A percentile compares a stretch with the other conserved stretches of the same genome.
phyloP scores from a whole-genome alignment of 2,329 filamentous ascomycete genomes.

The Monascus ruber region DNA sequence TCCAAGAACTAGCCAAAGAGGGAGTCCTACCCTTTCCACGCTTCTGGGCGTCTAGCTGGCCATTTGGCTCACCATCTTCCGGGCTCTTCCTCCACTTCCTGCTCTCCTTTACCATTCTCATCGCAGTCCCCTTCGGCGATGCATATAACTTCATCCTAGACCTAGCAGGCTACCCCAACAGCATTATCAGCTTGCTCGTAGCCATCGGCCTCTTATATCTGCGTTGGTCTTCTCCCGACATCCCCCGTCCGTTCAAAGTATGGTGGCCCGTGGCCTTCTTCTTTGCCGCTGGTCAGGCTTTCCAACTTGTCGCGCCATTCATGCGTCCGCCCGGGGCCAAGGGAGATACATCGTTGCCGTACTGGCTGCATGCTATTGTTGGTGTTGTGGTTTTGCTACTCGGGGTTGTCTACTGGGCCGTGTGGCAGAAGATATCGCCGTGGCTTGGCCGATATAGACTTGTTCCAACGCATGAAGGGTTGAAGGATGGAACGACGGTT shows the following conservation, averaged over 20 bases:
- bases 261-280: constrained; percentile 33
- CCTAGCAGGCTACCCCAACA: constrained; percentile 20
- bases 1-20: constrained; percentile 55
- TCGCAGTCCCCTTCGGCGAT: constrained; percentile 50
- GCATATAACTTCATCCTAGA: constrained; percentile 21
- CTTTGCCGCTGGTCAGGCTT: constrained; percentile 51
- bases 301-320: constrained; percentile 50
- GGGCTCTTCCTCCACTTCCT: constrained; percentile 54
- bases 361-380: constrained; percentile 39
- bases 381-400: constrained; percentile 35
- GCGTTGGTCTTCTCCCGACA: constrained; percentile 10
- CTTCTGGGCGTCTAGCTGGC: constrained; percentile 53
- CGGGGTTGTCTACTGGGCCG: constrained; percentile 40
- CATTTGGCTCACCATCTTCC: constrained; percentile 51
- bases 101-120: constrained; percentile 53
- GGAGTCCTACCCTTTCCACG: constrained; percentile 53
- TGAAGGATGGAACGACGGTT: constrained; percentile 11
- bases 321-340: constrained; percentile 33
- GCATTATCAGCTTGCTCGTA: constrained; percentile 22
- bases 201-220: constrained; percentile 30
- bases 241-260: constrained; percentile 37
- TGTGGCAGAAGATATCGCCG: constrained; percentile 10
- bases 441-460: constrained; percentile 7
- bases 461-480: constrained; percentile 6
- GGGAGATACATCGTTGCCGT: constrained; percentile 38